Evolutionary conservation across 768 basidiomycete genomes (phyloP), one percentile per base, ranked within the genome.

Genomic region (Xerocomellus intermedius): DNA sequence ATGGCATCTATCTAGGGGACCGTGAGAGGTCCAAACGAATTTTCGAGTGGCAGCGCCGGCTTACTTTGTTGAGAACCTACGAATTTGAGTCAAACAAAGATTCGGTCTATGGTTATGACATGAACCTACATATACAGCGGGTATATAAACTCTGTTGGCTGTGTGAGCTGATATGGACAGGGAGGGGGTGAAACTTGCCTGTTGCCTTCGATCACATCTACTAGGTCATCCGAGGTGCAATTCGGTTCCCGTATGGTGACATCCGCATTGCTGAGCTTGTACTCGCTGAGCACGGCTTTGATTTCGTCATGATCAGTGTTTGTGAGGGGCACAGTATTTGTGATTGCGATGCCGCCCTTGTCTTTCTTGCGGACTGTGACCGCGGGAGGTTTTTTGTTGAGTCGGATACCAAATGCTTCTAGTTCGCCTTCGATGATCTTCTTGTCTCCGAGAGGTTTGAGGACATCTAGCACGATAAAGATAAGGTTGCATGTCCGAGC

Each of bases 401-500:
- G 77, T 46, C 95, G 82, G 63, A 98, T 97, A 10, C 96, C 97
- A 65, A 98, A 98, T n/a, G 94, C 94, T 79, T 99, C 97, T 56
- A 99, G 75, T 71, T 99, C 97, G 33, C 78, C 66, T 73, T 98
- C 94, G 54, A 99, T 92, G 64, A 97, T 75, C 54, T 81, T 88
- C 67, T 97, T 94, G 77, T 98, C 96, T 24, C 89, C 91, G 17
- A 98, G 83, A n/a, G 97, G 97, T 75, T 98, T 99, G 35, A 97
- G 82, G 26, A 99, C 97, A 66, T 99, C 97, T 46, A 99, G 83
- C 28, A 98, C 91, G 70, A 99, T 98, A 74, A 98, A 98, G 57
- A 99, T 98, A 35, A 98, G 85, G 71, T 98, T 93, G 72, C 97
- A 98, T 38, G 97, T 98, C 56, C 97, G 86, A 8, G 97, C 96